Evolutionary conservation across 768 basidiomycete genomes (phyloP).

Genomic region (Lentinula sp.): DNA sequence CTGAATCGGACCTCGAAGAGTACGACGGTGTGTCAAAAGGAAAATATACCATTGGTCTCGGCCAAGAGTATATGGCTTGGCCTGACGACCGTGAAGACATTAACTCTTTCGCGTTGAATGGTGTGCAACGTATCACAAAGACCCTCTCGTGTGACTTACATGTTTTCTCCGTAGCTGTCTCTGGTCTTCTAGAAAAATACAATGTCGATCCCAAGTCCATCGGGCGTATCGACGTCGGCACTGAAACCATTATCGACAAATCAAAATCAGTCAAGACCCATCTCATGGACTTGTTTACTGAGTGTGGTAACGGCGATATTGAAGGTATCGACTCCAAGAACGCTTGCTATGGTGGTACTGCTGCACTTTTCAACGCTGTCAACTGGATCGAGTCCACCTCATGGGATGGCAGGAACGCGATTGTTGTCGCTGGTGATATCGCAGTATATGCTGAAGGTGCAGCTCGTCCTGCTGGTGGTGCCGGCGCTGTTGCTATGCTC

Average conservation of each 20-base stretch:
- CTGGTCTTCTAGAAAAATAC: conserved; percentile 87
- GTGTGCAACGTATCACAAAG: conserved; percentile 33
- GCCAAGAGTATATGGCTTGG: conserved; percentile 98
- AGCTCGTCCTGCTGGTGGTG: conserved; percentile 94
- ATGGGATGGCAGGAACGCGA: conserved; percentile 97
- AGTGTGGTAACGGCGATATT: conserved; percentile 90
- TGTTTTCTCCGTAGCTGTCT: conserved; percentile 54
- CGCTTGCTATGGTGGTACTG: conserved; percentile 98
- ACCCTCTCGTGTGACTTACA: conserved; percentile 2
- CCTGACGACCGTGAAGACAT: conserved; percentile 98
- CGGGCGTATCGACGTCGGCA: conserved; percentile 96
- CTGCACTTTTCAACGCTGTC: conserved; percentile 96
- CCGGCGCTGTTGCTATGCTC: conserved; percentile 90
- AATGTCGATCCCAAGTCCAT: conserved; percentile 95
- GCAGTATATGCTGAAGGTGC: conserved; percentile 96
- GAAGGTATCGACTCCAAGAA: conserved; percentile 99
- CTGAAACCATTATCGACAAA: conserved; percentile 99
- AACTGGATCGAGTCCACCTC: conserved; percentile 97
- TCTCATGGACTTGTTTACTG: conserved; percentile 96
- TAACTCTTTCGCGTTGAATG: conserved; percentile 94
- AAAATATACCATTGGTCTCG: conserved; percentile 98
- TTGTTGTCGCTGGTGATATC: conserved; percentile 95
- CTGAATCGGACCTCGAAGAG: conserved; percentile 88
- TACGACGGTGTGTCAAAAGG: conserved; percentile 93
- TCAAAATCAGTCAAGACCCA: conserved; percentile 98